phyloP scores from a whole-genome alignment of 306 rosid genomes.

The Cajanus cajan region DNA sequence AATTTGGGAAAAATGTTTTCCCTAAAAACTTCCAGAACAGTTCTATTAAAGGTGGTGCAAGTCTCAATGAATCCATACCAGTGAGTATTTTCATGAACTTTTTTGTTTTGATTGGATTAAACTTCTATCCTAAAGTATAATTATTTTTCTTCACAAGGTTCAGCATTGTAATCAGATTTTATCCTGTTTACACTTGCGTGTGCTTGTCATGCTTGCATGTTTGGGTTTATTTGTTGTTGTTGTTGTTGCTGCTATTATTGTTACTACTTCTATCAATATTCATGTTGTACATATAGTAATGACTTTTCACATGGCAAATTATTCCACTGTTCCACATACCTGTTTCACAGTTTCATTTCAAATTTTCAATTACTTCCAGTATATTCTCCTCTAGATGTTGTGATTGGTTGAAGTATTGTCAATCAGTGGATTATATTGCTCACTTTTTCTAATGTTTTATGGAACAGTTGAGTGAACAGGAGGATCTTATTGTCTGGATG shows the following conservation, averaged over 20 bases:
- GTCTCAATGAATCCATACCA: constrained; percentile 30
- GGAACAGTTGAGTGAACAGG: constrained; percentile 68
- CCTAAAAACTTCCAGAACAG: constrained; percentile 74
- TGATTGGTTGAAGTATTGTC: background rate
- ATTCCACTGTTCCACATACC: background rate
- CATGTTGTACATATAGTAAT: background rate
- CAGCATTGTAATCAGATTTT: background rate
- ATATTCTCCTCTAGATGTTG: background rate
- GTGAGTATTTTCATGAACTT: constrained; percentile 47
- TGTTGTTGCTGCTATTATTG: background rate
- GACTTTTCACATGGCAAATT: background rate
- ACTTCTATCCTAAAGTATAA: background rate
- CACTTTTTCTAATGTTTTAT: constrained; percentile 33
- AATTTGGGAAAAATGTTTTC: constrained; percentile 74
- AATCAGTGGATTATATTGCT: constrained; percentile 22
- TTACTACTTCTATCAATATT: background rate
- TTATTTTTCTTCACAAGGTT: background rate
- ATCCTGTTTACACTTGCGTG: background rate
- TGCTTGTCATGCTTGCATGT: background rate
- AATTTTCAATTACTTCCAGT: background rate
- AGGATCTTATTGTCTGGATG: constrained; percentile 88
- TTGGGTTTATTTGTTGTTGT: background rate
- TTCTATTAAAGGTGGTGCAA: constrained; percentile 54
- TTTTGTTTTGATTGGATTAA: constrained; percentile 21
- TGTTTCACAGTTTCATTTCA: background rate